phyloP scores from a whole-genome alignment of 306 rosid species.

The Quercus dentata region DNA sequence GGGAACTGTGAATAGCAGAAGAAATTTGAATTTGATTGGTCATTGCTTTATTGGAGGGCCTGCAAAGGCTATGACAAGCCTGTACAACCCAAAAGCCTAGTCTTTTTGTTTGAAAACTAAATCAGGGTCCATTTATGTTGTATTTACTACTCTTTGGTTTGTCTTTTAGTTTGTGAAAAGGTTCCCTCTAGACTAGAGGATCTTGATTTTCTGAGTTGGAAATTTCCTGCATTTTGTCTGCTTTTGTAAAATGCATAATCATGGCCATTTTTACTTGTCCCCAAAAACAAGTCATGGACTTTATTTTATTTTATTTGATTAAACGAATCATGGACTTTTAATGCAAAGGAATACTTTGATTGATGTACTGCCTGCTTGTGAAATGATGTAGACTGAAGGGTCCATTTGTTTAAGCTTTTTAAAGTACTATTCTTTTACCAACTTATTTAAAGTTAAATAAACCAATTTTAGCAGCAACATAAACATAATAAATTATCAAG shows the following conservation, averaged over 20 bases:
- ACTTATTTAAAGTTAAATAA: too few species aligned
- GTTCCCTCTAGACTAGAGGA: background rate
- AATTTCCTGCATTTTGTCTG: background rate
- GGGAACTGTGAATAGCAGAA: background rate
- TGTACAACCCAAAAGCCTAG: background rate
- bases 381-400: background rate
- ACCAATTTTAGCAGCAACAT: too few species aligned
- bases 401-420: too few species aligned
- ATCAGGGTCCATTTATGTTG: background rate
- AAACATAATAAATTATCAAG: too few species aligned
- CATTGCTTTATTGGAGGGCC: background rate
- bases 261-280: background rate
- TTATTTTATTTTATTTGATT: too few species aligned
- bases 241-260: background rate
- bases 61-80: background rate
- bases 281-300: too few species aligned
- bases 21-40: background rate
- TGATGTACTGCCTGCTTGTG: background rate
- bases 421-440: too few species aligned
- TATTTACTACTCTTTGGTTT: background rate
- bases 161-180: background rate
- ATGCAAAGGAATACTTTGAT: too few species aligned
- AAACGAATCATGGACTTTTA: too few species aligned
- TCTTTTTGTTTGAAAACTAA: background rate
- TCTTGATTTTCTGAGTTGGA: background rate